Base-by-base conservation (phyloP, 768 basidiomycete genomes). In the Phylloporus sp. region DNA sequence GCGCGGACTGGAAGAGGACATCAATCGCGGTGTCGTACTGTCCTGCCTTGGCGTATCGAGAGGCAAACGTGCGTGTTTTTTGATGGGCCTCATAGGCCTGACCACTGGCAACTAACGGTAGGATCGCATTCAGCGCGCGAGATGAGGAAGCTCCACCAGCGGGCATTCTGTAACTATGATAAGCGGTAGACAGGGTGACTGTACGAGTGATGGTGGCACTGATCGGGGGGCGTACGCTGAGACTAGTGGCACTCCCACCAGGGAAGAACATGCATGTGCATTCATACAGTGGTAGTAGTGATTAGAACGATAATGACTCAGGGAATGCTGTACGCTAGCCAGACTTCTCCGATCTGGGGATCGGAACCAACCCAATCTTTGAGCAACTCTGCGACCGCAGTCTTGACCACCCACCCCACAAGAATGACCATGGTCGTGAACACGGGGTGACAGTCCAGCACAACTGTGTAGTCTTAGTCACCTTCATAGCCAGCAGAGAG, bases 81-180 rank as follows among this genome's bases (percentile, higher is more conserved):
- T 97, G 95, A 61, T 97, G 95, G 0, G 95, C 95, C 55, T 94
- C 91, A 68, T 97, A 97, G 13, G 79, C 70, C 31, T 93, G 91
- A 10, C 85, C 81, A 10, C 76, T 74, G 6, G 78, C 68, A 45
- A 94, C 86, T 44, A 85, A 79, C 11, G 83, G 91, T 52, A 87
- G 73, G 58, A 88, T 91, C 10, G 87, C 88, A 55, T 80, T 81
- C 12, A 92, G 73, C 41, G 90, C 90, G 53, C 80, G 77, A 27
- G 83, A 70, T 29, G 85, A 84, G 16, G 83, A 72, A 6, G 62
- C 39, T 47, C 61, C 54, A 16, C 55, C 27, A n/a, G 53, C 10
- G 9, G 68, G 58, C 68, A 69, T 71, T 18, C 32, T 52, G 50
- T 53, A n/a, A n/a, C n/a, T n/a, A 18, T 46, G 59, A n/a, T n/a